A percentile compares a stretch with the other conserved stretches of the same genome.
Evolutionary conservation across 192 early-diverging fungal species (phyloP).

Genomic region (Allomyces macrogynus): DNA sequence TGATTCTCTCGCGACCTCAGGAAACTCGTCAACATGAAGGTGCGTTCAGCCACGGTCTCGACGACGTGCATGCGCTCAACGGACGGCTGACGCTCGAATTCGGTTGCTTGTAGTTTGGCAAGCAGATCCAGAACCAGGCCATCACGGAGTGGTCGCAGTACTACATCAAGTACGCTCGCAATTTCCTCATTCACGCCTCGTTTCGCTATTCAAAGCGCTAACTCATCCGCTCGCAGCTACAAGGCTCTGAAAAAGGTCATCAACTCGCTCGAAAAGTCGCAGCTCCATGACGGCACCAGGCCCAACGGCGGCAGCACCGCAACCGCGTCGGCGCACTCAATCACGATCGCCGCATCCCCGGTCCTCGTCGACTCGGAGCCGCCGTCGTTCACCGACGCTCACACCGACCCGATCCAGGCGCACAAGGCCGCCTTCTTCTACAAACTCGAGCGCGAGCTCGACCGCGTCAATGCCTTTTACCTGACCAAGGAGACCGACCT

Average conservation of each 20-base stretch:
- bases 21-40: too few species aligned
- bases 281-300: background rate
- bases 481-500: constrained; percentile 88
- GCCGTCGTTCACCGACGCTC: constrained; percentile 11
- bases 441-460: constrained; percentile 90
- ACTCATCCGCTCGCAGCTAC: too few species aligned
- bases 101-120: constrained; percentile 63
- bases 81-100: too few species aligned
- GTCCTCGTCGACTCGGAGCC: constrained; percentile 21
- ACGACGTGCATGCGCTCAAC: too few species aligned
- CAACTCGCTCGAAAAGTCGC: constrained; percentile 18
- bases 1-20: too few species aligned
- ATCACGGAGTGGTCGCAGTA: constrained; percentile 80
- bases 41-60: too few species aligned
- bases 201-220: too few species aligned
- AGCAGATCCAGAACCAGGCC: constrained; percentile 83
- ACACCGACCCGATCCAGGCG: constrained; percentile 32
- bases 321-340: constrained; percentile 8
- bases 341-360: constrained; percentile 15
- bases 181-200: too few species aligned
- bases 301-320: constrained; percentile 1
- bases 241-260: constrained; percentile 98
- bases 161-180: constrained; percentile 64
- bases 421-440: constrained; percentile 95
- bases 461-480: constrained; percentile 96